These are phyloP conservation scores for Odontarrhena argentea DNA, from an alignment of 345 rosid species.

Conservation along the genomic window DNA sequence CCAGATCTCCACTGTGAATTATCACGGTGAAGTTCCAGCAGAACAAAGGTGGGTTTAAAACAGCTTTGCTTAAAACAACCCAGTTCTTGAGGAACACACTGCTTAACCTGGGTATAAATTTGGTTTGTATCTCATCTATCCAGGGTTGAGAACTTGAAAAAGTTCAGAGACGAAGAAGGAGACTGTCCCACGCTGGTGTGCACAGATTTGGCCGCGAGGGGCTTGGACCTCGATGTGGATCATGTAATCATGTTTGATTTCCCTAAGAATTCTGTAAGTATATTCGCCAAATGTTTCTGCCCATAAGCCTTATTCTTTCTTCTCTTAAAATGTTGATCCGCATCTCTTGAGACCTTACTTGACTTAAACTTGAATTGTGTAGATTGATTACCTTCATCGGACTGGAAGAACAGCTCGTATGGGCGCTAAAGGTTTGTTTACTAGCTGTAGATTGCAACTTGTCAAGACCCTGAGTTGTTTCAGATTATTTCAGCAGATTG, in stretches of 20 bases:
- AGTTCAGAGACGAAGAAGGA: slow-evolving; percentile 86
- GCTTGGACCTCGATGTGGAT: slow-evolving; percentile 88
- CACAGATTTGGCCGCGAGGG: slow-evolving; percentile 95
- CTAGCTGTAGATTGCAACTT: background rate
- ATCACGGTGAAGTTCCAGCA: slow-evolving; percentile 97
- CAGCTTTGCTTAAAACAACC: slow-evolving; percentile 14
- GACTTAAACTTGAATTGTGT: slow-evolving; percentile 22
- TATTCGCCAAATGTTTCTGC: background rate
- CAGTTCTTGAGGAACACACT: background rate
- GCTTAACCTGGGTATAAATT: slow-evolving; percentile 1
- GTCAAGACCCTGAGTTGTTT: background rate
- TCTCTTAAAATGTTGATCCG: slow-evolving; percentile 15
- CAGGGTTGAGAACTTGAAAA: slow-evolving; percentile 85
- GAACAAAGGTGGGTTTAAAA: slow-evolving; percentile 66
- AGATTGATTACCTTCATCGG: slow-evolving; percentile 98
- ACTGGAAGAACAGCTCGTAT: slow-evolving; percentile 96
- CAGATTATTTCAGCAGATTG: background rate
- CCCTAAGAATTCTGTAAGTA: slow-evolving; percentile 83
- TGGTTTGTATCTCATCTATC: slow-evolving; percentile 9
- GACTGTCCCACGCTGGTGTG: slow-evolving; percentile 94
- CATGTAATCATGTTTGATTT: slow-evolving; percentile 96
- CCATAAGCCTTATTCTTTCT: slow-evolving; percentile 11
- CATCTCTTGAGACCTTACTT: slow-evolving; percentile 6
- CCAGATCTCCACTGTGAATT: slow-evolving; percentile 82
- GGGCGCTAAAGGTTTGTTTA: slow-evolving; percentile 88